Conservation (phyloP, 2,329 filamentous ascomycete genomes). For the Colletotrichum sojae region DNA sequence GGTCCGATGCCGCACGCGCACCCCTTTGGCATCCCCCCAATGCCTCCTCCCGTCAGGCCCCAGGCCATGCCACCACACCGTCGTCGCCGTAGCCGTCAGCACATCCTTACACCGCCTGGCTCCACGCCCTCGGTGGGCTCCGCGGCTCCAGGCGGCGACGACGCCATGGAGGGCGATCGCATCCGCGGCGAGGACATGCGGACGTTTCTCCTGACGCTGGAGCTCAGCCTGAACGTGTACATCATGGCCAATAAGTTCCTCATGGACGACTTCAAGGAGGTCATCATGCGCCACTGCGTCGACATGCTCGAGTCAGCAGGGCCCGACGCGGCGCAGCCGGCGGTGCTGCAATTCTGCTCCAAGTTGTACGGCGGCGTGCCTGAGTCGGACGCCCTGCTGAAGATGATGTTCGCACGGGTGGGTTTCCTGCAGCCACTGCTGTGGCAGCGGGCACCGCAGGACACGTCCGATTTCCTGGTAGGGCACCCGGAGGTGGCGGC, state of each 20-base stretch:
- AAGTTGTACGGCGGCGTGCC: constrained; percentile 60
- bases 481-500: constrained; percentile 61
- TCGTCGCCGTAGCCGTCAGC: constrained; percentile 37
- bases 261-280: constrained; percentile 60
- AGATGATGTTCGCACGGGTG: constrained; percentile 64
- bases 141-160: constrained; percentile 36
- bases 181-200: constrained; percentile 61
- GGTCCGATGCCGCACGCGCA: constrained; percentile 42
- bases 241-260: constrained; percentile 64
- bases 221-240: constrained; percentile 64
- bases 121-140: constrained; percentile 32
- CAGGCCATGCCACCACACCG: constrained; percentile 33
- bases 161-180: constrained; percentile 47
- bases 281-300: constrained; percentile 58
- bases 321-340: constrained; percentile 57
- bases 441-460: constrained; percentile 57
- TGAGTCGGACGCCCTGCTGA: constrained; percentile 58
- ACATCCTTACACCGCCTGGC: constrained; percentile 35
- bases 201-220: constrained; percentile 63
- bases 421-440: constrained; percentile 62
- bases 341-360: constrained; percentile 59
- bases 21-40: constrained; percentile 13
- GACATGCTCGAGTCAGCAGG: constrained; percentile 63
- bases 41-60: constrained; percentile 34
- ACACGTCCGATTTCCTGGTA: constrained; percentile 59